A percentile compares a stretch with the other conserved stretches of the same genome.
Conservation (phyloP, 192 early-diverging fungal genomes). For the Rhizophagus clarus region DNA sequence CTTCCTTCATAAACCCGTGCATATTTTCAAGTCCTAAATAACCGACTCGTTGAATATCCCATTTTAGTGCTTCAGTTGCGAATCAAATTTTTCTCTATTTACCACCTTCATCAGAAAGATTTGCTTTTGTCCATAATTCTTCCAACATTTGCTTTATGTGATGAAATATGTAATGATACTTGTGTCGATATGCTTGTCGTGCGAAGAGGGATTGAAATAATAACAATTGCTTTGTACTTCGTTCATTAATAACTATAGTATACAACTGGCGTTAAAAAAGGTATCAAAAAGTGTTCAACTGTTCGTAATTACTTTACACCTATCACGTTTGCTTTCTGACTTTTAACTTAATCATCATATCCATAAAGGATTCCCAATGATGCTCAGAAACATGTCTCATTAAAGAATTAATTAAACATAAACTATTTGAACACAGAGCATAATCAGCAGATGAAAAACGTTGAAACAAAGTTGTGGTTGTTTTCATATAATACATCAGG, state of each 20-base stretch:
- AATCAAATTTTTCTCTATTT: slow-evolving; percentile 72
- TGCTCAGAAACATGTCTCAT: slow-evolving; percentile 63
- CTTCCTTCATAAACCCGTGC: slow-evolving; percentile 50
- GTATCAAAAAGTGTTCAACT: not conserved
- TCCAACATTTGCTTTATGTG: slow-evolving; percentile 53
- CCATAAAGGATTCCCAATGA: slow-evolving; percentile 47
- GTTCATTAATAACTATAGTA: slow-evolving; percentile 47
- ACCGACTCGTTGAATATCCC: slow-evolving; percentile 64
- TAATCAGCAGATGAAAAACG: slow-evolving; percentile 64
- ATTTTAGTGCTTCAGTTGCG: slow-evolving; percentile 55
- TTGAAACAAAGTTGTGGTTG: slow-evolving; percentile 60
- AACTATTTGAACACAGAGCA: slow-evolving; percentile 61
- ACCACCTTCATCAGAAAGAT: slow-evolving; percentile 41
- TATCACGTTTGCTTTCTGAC: slow-evolving; percentile 48
- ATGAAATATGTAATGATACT: slow-evolving; percentile 51
- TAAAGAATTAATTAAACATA: slow-evolving; percentile 63
- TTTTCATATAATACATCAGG: too few species aligned
- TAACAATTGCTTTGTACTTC: slow-evolving; percentile 62
- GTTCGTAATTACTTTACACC: slow-evolving; percentile 32
- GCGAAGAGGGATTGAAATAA: slow-evolving; percentile 68
- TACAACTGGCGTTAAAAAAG: too few species aligned
- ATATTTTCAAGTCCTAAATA: slow-evolving; percentile 66
- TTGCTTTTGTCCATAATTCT: slow-evolving; percentile 58
- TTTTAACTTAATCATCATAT: slow-evolving; percentile 53
- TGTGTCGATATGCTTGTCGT: slow-evolving; percentile 54